Base-by-base conservation (phyloP, 331 rosid genomes). In the Malus hybrid region DNA sequence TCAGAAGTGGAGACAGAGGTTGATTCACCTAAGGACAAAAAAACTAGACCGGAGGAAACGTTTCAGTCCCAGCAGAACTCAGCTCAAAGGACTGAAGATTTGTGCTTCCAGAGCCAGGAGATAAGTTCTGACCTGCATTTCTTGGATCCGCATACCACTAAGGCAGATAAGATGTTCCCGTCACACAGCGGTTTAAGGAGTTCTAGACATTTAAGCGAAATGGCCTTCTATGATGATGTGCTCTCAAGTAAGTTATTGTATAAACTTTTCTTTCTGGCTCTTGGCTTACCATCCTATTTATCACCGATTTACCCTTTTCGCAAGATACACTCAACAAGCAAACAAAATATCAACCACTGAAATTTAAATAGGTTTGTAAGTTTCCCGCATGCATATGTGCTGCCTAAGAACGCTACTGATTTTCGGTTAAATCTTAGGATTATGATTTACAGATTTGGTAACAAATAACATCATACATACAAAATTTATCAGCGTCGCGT, bases 1-100 rank as follows among this genome's bases (percentile, higher is more conserved):
- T 87, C 93, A 2, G 97, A 94, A 79, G 92, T 86, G 24, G 97
- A 90, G 80, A 83, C 91, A n/a, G 93, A 91, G 57, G 88, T 81
- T 31, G 92, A 93, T 68, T 94, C 97, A 3, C 88, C 97, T 1
- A 94, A 92, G 72, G 97, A 92, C 72, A 94, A 87, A 84, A 90
- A 88, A 76, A 86, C 93, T 48, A 90, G 84, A 74, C 88, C 90
- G 6, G 88, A 85, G 79, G 96, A 89, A 73, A 3, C 59, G 15
- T 76, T 86, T 84, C 89, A 77, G 24, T 85, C 91, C 72, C 94
- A 85, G 32, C 90, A 81, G 36, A 76, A 71, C 77, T 79, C 78
- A 39, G 76, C 79, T 48, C 79, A 83, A 63, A 71, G 87, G 76
- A 74, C 86, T 50, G 89, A 88, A 67, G 95, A 88, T 57, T 34